A percentile compares a stretch with the other conserved stretches of the same genome.
phyloP scores from a whole-genome alignment of 2,329 filamentous ascomycete species.

The Waltergamsia citrina region DNA sequence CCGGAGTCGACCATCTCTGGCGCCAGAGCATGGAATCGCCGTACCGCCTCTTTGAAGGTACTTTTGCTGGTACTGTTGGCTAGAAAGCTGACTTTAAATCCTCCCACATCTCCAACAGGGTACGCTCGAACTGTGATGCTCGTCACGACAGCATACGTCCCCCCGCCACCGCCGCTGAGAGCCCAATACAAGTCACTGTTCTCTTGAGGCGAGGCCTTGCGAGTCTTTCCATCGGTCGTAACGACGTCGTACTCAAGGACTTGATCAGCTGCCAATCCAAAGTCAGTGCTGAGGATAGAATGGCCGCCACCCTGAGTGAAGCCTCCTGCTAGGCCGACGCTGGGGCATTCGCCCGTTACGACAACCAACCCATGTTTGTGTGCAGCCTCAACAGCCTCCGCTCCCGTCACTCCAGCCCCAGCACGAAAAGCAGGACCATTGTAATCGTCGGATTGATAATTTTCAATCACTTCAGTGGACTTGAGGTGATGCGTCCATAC shows the following conservation, averaged over 20 bases:
- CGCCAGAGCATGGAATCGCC: constrained; percentile 28
- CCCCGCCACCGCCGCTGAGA: constrained; percentile 42
- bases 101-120: constrained; percentile 29
- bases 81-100: constrained; percentile 11
- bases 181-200: constrained; percentile 57
- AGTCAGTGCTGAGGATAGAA: constrained; percentile 36
- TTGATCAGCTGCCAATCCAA: constrained; percentile 51
- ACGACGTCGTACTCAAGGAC: constrained; percentile 45
- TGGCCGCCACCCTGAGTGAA: constrained; percentile 53
- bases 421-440: constrained; percentile 41
- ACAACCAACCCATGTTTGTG: constrained; percentile 33
- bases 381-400: constrained; percentile 35
- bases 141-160: constrained; percentile 47
- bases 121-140: constrained; percentile 45
- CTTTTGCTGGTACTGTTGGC: constrained; percentile 13
- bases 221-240: constrained; percentile 33
- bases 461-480: constrained; percentile 27
- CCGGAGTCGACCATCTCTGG: constrained; percentile 39
- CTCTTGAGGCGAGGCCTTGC: constrained; percentile 33
- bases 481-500: constrained; percentile 33
- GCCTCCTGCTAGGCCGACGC: constrained; percentile 52
- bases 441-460: constrained; percentile 31
- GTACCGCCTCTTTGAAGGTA: constrained; percentile 37
- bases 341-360: constrained; percentile 44
- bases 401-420: constrained; percentile 43